phyloP scores from a whole-genome alignment of 2,329 filamentous ascomycete species.

The Neopestalotiopsis sp. region DNA sequence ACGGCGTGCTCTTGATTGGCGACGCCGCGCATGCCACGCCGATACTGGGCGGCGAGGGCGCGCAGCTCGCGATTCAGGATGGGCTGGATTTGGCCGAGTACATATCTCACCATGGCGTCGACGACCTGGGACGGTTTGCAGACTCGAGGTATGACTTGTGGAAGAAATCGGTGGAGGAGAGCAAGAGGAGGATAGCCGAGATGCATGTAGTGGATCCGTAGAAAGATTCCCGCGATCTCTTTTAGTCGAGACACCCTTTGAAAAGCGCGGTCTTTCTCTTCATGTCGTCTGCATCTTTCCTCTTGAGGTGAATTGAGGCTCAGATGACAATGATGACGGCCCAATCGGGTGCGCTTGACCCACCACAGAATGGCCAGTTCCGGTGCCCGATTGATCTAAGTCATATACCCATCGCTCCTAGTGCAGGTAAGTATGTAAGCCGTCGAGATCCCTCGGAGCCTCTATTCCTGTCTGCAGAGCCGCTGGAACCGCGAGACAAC shows the following conservation, averaged over 20 bases:
- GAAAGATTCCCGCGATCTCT: neutral
- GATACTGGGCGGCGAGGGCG: neutral
- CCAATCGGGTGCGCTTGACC: neutral
- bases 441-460: neutral
- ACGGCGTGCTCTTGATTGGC: neutral
- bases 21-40: neutral
- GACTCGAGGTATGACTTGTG: neutral
- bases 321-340: neutral
- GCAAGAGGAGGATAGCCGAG: neutral
- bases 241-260: too few relatives aligned
- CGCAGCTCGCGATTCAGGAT: neutral
- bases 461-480: neutral
- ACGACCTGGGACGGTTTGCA: neutral
- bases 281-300: neutral
- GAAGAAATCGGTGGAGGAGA: neutral
- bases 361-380: neutral
- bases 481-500: neutral
- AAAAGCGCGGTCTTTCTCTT: neutral
- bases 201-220: neutral
- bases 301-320: neutral
- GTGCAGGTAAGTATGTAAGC: neutral
- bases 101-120: neutral
- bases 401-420: neutral
- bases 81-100: constrained; percentile 11
- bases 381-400: neutral